Percentiles rank a stretch among this genome's conserved stretches.
These are phyloP conservation scores for Pseudognaphalium luteoalbum DNA, from an alignment of 129 eudicot genomes.

Conservation along the genomic window DNA sequence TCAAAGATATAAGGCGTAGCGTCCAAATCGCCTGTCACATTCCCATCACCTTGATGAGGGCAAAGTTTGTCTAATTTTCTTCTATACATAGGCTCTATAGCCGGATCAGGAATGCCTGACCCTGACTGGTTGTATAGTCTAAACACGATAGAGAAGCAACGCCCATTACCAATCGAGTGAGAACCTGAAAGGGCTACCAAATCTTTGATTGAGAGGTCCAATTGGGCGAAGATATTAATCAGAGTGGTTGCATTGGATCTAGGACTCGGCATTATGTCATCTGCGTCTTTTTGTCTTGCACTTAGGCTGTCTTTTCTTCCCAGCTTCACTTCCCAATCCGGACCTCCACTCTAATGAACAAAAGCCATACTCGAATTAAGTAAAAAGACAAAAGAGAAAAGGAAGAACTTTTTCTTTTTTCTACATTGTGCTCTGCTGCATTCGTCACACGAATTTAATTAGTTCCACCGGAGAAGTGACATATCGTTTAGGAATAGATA, in stretches of 20 bases:
- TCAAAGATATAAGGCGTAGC: too few species aligned
- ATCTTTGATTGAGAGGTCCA: constrained; percentile 68
- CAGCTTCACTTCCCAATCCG: constrained; percentile 82
- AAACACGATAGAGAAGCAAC: constrained; percentile 83
- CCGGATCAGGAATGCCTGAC: constrained; percentile 73
- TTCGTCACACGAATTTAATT: too few species aligned
- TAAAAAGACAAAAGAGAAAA: too few species aligned
- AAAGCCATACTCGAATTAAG: too few species aligned
- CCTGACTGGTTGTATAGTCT: constrained; percentile 91
- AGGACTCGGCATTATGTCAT: constrained; percentile 93
- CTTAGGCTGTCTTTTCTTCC: constrained; percentile 83
- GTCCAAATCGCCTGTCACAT: constrained; percentile 27
- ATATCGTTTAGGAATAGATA: too few species aligned
- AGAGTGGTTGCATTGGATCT: constrained; percentile 71
- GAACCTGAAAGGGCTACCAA: constrained; percentile 92
- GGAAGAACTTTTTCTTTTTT: too few species aligned
- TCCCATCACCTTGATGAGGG: constrained; percentile 70
- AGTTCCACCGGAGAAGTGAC: too few species aligned
- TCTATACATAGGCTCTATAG: constrained; percentile 66
- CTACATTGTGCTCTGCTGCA: too few species aligned
- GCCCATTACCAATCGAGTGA: constrained; percentile 81
- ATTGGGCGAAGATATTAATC: constrained; percentile 56
- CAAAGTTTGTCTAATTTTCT: constrained; percentile 62
- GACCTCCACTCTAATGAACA: constrained; percentile 77
- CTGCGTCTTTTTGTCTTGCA: constrained; percentile 82